Base-by-base conservation (phyloP, 495 filamentous ascomycete species). In the Glonium stellatum region DNA sequence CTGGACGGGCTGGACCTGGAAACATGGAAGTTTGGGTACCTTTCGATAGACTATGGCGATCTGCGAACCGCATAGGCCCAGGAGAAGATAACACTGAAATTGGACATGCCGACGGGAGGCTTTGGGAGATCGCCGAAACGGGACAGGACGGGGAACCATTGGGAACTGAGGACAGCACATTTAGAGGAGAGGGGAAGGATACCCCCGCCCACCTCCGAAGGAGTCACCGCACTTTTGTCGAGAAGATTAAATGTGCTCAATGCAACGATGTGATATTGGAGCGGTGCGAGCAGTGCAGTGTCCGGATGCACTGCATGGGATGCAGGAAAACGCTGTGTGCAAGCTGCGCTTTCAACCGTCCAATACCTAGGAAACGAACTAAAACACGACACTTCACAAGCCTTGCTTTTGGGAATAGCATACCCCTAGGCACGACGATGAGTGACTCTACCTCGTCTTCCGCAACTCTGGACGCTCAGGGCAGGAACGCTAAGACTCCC, bases 251-350 rank as follows among this genome's bases (percentile, higher is more conserved):
- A 56, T 85, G 82, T 62, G 78, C 82, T 47, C 72, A 75, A 55
- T 85, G 82, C 68, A 68, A 69, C 41, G 78, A 79, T 39, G 62
- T 65, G 15, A 83, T 85, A 34, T 61, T 70, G 19, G 82, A 85
- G 64, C 69, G 82, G 42, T 85, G 82, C 64, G 82, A 85, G 63
- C 80, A 82, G 61, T 85, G 82, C 67, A 83, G 81, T 57, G 78
- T 84, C 19, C 68, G 81, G 59, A 84, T 85, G 82, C 82, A 84
- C 59, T 85, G 82, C 61, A 79, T 81, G 55, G 82, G 81, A 27
- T 85, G 82, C 64, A 78, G 82, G 39, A 82, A 79, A 70, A 85
- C 80, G 3, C 75, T 84, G 9, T 85, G 82, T 71, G 78, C 79
- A 4, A 81, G 80, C 64, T 85, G 82, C 67, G 80, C 82, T 11